phyloP scores from a whole-genome alignment of 768 basidiomycete genomes.

The Kondoa subrosea region DNA sequence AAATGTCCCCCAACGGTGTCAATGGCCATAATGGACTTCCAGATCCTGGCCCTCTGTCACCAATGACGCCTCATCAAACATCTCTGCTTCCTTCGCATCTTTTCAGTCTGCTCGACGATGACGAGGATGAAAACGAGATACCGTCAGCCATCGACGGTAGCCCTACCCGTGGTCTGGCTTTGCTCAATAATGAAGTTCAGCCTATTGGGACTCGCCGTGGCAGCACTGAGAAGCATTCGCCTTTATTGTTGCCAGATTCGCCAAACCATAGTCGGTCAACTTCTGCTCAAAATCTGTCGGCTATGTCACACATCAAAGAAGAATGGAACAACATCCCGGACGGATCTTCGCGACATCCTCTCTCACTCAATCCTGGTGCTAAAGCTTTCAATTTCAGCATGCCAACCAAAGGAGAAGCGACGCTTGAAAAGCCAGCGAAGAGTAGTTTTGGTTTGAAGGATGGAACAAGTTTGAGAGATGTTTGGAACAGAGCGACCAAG shows the following conservation, averaged over 20 bases:
- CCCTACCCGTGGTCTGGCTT: neutral
- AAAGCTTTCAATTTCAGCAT: slow-evolving; percentile 24
- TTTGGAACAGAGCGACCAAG: neutral
- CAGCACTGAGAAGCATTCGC: neutral
- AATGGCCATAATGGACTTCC: slow-evolving; percentile 6
- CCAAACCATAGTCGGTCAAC: neutral
- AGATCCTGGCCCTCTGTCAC: slow-evolving; percentile 21
- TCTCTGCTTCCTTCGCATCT: slow-evolving; percentile 28
- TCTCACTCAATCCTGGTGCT: slow-evolving; percentile 28
- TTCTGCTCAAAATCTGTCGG: slow-evolving; percentile 2
- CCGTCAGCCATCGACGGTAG: slow-evolving; percentile 13
- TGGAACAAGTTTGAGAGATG: neutral
- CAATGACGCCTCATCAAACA: slow-evolving; percentile 29
- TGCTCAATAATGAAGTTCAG: neutral
- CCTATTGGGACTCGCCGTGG: slow-evolving; percentile 6
- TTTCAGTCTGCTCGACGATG: slow-evolving; percentile 28
- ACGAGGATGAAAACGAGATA: slow-evolving; percentile 25
- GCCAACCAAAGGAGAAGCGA: neutral
- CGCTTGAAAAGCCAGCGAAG: neutral
- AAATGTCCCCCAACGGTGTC: slow-evolving; percentile 1
- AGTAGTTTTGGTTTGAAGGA: slow-evolving; percentile 4
- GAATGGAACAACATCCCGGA: slow-evolving; percentile 8
- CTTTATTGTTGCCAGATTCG: slow-evolving; percentile 15
- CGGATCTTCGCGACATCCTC: slow-evolving; percentile 25
- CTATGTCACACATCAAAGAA: neutral